These are phyloP conservation scores for Alternaria infectoria DNA, from an alignment of 2,329 filamentous ascomycete genomes.

Conservation along the genomic window DNA sequence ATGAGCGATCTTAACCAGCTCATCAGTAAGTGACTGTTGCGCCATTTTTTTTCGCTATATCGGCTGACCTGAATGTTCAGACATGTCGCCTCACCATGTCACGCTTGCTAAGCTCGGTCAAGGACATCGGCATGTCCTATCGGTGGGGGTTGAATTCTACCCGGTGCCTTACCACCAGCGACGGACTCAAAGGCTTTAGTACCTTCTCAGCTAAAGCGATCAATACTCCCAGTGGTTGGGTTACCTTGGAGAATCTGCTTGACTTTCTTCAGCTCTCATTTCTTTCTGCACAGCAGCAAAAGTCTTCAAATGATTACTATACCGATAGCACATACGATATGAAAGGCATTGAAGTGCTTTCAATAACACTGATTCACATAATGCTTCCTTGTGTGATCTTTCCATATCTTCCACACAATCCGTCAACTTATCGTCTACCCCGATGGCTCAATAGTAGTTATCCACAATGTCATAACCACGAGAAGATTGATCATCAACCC, in stretches of 20 bases:
- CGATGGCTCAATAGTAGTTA: neutral
- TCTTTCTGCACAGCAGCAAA: neutral
- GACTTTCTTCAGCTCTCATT: neutral
- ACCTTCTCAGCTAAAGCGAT: too few species aligned
- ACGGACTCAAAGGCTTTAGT: too few species aligned
- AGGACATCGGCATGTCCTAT: neutral
- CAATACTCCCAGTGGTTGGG: too few species aligned
- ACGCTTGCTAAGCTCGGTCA: neutral
- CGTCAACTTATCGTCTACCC: neutral
- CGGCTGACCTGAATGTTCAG: neutral
- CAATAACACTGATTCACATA: neutral
- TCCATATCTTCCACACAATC: neutral
- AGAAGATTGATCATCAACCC: neutral
- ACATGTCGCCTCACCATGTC: neutral
- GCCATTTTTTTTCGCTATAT: neutral
- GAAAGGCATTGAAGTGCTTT: accelerated
- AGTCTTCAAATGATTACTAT: neutral
- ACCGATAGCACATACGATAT: accelerated
- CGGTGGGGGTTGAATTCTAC: neutral
- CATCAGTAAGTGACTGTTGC: neutral
- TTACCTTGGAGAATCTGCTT: too few species aligned
- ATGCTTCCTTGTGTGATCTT: neutral
- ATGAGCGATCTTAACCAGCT: neutral
- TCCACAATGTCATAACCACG: neutral
- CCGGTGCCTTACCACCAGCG: too few species aligned